Evolutionary conservation across 2,329 filamentous ascomycete genomes (phyloP), one percentile per base, ranked within the genome.

Genomic region (Alternaria triticina): DNA sequence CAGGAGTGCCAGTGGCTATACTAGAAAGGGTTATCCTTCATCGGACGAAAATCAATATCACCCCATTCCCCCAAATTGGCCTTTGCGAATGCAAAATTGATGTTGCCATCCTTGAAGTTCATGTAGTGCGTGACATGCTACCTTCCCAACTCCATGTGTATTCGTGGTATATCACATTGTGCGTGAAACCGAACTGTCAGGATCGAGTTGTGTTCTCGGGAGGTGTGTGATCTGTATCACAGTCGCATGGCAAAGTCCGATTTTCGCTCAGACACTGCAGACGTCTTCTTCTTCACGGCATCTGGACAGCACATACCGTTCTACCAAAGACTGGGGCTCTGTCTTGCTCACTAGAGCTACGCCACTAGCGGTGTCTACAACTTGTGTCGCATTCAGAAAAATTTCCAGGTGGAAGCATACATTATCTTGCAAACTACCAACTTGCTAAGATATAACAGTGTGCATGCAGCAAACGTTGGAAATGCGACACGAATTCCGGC

Each of bases 1-100:
- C 63, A 61, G 68, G 68, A 57, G 56, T 55, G 68, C 40, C 51
- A 57, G 66, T 68, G 69, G 70, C 60, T 67, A 73, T 68, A 67
- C 68, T 76, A 78, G 76, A 78, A 75, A 77, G 71, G 74, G 68
- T 70, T 69, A 71, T 71, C 74, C 75, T 77, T 75, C 76, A 77
- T 66, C 70, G 75, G 76, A 76, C 67, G 71, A 74, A 78, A 77
- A 75, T 71, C 65, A 62, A 72, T 72, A 68, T 65, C 70, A 70
- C 36, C 36, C 30, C 49, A 17, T 22, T 25, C 36, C 33, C 30
- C 36, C 20, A 6, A 23, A 23, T n/a, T n/a, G 30, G 20, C 13
- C 11, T 36, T 15, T 36, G 12, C 30, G 15, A 25, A 7, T 25
- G 36, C 20, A 22, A 22, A 9, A 25, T n/a, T 52, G 36, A 40